A percentile compares a stretch with the other conserved stretches of the same genome.
Evolutionary conservation across 2,329 filamentous ascomycete genomes (phyloP).

Genomic region (Chaetomium olivaceum): DNA sequence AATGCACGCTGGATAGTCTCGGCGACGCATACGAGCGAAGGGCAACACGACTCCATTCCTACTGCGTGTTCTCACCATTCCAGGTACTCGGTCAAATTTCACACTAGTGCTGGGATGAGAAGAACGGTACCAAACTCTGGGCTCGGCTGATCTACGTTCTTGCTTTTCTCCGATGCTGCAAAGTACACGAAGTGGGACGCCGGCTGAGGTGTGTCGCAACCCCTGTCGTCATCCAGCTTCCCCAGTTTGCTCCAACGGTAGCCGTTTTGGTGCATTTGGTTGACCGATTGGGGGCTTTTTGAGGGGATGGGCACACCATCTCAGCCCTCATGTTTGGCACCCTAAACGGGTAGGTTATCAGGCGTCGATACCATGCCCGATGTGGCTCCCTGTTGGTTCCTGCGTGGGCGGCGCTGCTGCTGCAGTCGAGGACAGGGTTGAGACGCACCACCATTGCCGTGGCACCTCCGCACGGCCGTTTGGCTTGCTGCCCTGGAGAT

Average conservation of each 20-base stretch:
- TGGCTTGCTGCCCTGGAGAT: slow-evolving; percentile 16
- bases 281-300: background rate
- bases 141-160: slow-evolving; percentile 25
- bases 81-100: background rate
- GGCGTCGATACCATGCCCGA: background rate
- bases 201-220: background rate
- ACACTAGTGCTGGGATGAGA: background rate
- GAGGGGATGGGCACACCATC: slow-evolving; percentile 1
- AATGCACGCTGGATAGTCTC: background rate
- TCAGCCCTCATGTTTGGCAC: slow-evolving; percentile 17
- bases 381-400: slow-evolving; percentile 15
- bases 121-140: slow-evolving; percentile 16
- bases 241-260: slow-evolving; percentile 12
- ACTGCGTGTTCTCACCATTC: background rate
- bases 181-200: background rate
- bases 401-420: slow-evolving; percentile 18
- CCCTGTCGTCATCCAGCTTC: background rate
- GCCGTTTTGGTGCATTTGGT: slow-evolving; percentile 1
- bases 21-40: background rate
- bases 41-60: background rate
- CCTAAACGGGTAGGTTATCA: background rate
- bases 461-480: slow-evolving; percentile 22
- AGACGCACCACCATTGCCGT: background rate
- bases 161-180: slow-evolving; percentile 14
- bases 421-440: slow-evolving; percentile 1